These are phyloP conservation scores for Solanum tarijense DNA, from an alignment of 257 asterid genomes.

Conservation along the genomic window DNA sequence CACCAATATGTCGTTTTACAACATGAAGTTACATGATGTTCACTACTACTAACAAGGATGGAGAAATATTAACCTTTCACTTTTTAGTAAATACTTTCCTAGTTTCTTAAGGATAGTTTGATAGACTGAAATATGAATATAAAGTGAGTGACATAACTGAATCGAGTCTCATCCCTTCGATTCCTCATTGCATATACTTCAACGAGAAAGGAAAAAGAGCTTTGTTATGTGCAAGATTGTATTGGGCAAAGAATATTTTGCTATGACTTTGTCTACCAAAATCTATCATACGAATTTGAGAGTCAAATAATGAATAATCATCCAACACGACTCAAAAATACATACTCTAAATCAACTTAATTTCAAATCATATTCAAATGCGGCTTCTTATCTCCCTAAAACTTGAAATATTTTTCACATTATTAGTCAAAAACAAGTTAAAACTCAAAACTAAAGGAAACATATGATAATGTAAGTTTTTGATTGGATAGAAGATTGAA, in stretches of 20 bases:
- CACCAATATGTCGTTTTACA: neutral
- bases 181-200: neutral
- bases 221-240: rapidly evolving
- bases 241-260: neutral
- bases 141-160: neutral
- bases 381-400: neutral
- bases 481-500: neutral
- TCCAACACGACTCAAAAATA: neutral
- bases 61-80: neutral
- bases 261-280: too few relatives aligned
- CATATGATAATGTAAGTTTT: neutral
- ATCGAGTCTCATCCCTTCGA: neutral
- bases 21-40: too few relatives aligned
- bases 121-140: neutral
- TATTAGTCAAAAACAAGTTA: neutral
- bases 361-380: neutral
- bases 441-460: neutral
- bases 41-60: neutral
- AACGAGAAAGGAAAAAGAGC: neutral
- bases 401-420: neutral
- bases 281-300: too few relatives aligned
- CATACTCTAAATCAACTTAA: neutral
- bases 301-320: too few relatives aligned
- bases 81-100: neutral
- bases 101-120: neutral